Evolutionary conservation across 495 filamentous ascomycete species (phyloP).

Genomic region (Daldinia bambusicola): DNA sequence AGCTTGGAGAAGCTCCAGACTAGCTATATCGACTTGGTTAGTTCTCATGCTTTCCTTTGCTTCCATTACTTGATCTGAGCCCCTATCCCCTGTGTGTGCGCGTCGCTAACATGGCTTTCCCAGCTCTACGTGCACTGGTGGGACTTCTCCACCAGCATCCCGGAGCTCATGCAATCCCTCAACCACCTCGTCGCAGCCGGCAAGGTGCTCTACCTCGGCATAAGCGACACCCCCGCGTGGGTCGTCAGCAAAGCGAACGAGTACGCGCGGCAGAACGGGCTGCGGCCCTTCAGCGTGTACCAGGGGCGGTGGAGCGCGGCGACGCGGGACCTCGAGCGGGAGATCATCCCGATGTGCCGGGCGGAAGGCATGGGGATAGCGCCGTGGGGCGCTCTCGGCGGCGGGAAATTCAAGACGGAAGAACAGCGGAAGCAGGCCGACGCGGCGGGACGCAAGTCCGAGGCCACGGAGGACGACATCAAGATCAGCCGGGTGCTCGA

Average conservation of each 20-base stretch:
- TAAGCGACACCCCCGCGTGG: constrained; percentile 76
- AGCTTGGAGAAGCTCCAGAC: constrained; percentile 71
- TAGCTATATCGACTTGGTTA: constrained; percentile 69
- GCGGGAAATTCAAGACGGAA: constrained; percentile 69
- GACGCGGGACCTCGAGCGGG: constrained; percentile 73
- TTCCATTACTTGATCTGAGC: too few relatives aligned
- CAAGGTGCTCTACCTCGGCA: constrained; percentile 76
- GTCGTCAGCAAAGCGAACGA: constrained; percentile 73
- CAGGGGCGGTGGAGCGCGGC: constrained; percentile 73
- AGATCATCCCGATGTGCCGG: constrained; percentile 73
- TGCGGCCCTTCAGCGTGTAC: constrained; percentile 73
- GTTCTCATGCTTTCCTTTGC: too few relatives aligned
- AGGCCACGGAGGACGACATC: constrained; percentile 51
- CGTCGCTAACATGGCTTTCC: constrained; percentile 2
- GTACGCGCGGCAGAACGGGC: constrained; percentile 71
- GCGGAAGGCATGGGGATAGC: constrained; percentile 74
- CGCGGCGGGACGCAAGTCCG: constrained; percentile 20
- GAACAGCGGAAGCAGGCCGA: constrained; percentile 45
- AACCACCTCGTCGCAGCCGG: constrained; percentile 67
- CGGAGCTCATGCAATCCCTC: constrained; percentile 77
- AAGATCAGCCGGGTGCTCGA: constrained; percentile 68
- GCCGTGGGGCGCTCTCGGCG: constrained; percentile 71
- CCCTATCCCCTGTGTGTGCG: too few relatives aligned
- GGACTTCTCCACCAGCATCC: constrained; percentile 68
- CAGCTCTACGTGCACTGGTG: constrained; percentile 72